Conservation (phyloP, 306 rosid species). For the Mucuna pruriens region DNA sequence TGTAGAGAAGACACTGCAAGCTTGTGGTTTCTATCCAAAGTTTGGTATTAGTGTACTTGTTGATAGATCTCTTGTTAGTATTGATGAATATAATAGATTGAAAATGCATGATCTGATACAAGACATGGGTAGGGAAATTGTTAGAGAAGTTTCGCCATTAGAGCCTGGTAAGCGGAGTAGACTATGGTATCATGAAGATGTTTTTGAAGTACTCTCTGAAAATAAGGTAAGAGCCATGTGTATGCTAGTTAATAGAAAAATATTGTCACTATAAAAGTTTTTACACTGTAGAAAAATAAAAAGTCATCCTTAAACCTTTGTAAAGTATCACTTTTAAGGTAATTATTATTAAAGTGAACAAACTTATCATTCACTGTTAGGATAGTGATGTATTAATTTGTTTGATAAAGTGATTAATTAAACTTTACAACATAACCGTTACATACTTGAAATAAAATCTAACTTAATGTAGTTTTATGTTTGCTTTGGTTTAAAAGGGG, state of each 20-base stretch:
- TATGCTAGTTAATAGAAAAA: not conserved
- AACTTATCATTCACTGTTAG: too few relatives aligned
- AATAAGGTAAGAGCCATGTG: conserved; percentile 29
- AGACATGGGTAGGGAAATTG: conserved; percentile 55
- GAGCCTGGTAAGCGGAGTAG: conserved; percentile 50
- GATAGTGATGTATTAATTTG: too few relatives aligned
- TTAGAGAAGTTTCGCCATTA: conserved; percentile 42
- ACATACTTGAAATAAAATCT: not conserved
- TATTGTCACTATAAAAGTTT: not conserved
- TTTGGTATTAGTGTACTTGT: conserved; percentile 43
- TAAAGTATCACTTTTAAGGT: not conserved
- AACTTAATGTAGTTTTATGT: not conserved
- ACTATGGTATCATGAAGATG: conserved; percentile 51
- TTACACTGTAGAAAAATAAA: not conserved
- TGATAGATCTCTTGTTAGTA: conserved; percentile 45
- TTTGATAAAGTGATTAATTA: not conserved
- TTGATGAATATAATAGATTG: conserved; percentile 34
- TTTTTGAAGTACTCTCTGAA: conserved; percentile 41
- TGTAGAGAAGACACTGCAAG: conserved; percentile 40
- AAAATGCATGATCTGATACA: conserved; percentile 57
- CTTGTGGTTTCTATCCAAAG: conserved; percentile 37
- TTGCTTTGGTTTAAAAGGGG: conserved; percentile 26
- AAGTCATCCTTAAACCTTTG: not conserved
- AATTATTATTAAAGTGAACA: not conserved
- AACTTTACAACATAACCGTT: not conserved